Conservation (phyloP, 108 stramenopile genomes). For the Pseudonitzschia multiseries region DNA sequence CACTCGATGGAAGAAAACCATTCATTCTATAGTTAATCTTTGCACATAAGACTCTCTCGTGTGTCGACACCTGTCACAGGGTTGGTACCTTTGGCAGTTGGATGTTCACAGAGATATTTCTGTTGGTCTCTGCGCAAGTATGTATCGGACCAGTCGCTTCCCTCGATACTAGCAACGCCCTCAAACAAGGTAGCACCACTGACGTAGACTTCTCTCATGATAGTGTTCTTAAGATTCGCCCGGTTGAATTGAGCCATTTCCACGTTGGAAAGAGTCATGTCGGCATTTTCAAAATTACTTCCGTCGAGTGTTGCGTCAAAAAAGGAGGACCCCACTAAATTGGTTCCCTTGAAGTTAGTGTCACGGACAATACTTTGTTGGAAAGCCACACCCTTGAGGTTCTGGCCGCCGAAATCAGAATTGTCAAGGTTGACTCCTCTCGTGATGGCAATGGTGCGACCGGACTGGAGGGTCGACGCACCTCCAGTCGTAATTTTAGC, state of each 20-base stretch:
- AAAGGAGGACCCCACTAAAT: constrained; percentile 83
- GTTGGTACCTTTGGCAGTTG: constrained; percentile 91
- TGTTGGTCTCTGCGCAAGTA: constrained; percentile 89
- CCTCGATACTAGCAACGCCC: constrained; percentile 78
- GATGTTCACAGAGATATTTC: constrained; percentile 87
- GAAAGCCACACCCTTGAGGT: constrained; percentile 93
- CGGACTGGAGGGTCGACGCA: constrained; percentile 81
- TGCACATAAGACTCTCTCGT: constrained; percentile 88
- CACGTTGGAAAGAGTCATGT: constrained; percentile 74
- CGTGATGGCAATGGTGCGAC: constrained; percentile 91
- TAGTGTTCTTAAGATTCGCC: constrained; percentile 73
- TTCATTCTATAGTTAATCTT: constrained; percentile 17
- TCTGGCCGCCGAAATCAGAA: constrained; percentile 75
- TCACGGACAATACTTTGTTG: constrained; percentile 93
- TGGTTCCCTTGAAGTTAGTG: constrained; percentile 76
- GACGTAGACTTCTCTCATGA: constrained; percentile 90
- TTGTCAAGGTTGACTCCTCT: constrained; percentile 89
- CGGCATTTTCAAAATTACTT: constrained; percentile 86
- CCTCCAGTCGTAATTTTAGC: constrained; percentile 86
- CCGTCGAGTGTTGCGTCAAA: constrained; percentile 95
- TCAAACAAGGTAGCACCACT: constrained; percentile 88
- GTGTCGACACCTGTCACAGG: constrained; percentile 91
- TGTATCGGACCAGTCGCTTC: constrained; percentile 86
- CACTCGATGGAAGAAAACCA: neutral
- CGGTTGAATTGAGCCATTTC: constrained; percentile 89